Evolutionary conservation across 2,329 filamentous ascomycete genomes (phyloP).

Genomic region (Ophiosphaerella korrae): DNA sequence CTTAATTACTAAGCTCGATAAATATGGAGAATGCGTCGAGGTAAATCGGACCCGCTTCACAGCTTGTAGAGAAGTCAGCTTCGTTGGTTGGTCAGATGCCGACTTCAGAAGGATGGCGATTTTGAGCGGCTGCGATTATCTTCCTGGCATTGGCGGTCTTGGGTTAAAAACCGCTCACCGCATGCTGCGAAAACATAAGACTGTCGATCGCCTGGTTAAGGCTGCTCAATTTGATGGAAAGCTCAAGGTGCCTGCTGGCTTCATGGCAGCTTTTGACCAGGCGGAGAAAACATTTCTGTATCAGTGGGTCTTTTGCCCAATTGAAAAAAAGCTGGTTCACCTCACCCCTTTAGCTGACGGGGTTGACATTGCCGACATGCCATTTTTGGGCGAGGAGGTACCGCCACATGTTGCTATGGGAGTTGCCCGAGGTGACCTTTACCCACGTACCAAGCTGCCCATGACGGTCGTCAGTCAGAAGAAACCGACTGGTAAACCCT

Average conservation of each 20-base stretch:
- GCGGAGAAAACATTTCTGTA: slow-evolving; percentile 93
- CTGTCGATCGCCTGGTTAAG: slow-evolving; percentile 78
- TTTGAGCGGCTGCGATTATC: slow-evolving; percentile 92
- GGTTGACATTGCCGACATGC: slow-evolving; percentile 70
- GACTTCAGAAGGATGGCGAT: slow-evolving; percentile 97
- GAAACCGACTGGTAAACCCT: slow-evolving; percentile 38
- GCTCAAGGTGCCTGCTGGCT: slow-evolving; percentile 77
- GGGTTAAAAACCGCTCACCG: slow-evolving; percentile 93
- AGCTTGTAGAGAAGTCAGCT: slow-evolving; percentile 81
- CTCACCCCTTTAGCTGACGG: slow-evolving; percentile 70
- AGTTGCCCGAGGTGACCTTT: slow-evolving; percentile 80
- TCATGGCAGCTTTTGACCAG: slow-evolving; percentile 79
- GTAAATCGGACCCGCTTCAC: slow-evolving; percentile 89
- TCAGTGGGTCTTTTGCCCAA: slow-evolving; percentile 91
- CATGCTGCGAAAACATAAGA: slow-evolving; percentile 87
- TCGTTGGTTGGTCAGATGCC: slow-evolving; percentile 88
- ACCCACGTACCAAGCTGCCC: slow-evolving; percentile 84
- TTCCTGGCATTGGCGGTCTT: slow-evolving; percentile 82
- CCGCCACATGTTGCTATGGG: slow-evolving; percentile 71
- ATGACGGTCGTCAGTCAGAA: slow-evolving; percentile 48
- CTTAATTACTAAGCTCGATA: slow-evolving; percentile 90
- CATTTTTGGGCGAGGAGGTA: slow-evolving; percentile 79
- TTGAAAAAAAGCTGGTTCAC: slow-evolving; percentile 71
- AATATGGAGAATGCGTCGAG: slow-evolving; percentile 91
- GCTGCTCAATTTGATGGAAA: slow-evolving; percentile 91